These are phyloP conservation scores for Cladobotryum mycophilum DNA, from an alignment of 2,329 filamentous ascomycete genomes.

Conservation along the genomic window DNA sequence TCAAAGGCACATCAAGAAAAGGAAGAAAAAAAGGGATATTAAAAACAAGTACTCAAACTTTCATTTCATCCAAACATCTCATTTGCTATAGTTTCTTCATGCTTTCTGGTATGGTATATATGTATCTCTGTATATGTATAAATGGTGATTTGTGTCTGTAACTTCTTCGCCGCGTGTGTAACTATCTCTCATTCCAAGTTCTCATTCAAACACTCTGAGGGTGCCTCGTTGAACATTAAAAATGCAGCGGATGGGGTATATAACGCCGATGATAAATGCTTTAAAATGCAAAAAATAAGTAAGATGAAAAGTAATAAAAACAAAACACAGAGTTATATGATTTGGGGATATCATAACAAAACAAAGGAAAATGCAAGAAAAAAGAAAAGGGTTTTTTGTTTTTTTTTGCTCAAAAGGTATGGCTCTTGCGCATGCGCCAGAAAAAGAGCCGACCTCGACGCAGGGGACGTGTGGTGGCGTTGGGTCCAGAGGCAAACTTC, in stretches of 20 bases:
- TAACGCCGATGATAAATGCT: constrained; percentile 30
- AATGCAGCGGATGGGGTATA: constrained; percentile 23
- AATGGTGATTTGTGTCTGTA: too few relatives aligned
- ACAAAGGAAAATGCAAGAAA: not conserved
- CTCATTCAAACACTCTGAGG: not conserved
- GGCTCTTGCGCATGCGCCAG: constrained; percentile 24
- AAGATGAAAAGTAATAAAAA: not conserved
- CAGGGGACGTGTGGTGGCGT: constrained; percentile 10
- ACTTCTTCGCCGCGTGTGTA: too few relatives aligned
- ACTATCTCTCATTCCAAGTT: not conserved
- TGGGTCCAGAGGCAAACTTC: constrained; percentile 14
- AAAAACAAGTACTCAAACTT: too few relatives aligned
- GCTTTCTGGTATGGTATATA: too few relatives aligned
- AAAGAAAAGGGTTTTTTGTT: not conserved
- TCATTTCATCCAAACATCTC: too few relatives aligned
- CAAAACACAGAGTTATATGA: not conserved
- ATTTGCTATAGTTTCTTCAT: too few relatives aligned
- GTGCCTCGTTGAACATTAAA: not conserved
- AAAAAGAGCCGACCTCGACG: constrained; percentile 23
- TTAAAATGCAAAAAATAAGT: constrained; percentile 10
- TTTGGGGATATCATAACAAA: not conserved
- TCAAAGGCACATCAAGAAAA: too few relatives aligned
- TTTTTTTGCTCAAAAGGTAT: constrained; percentile 3
- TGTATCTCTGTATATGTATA: too few relatives aligned
- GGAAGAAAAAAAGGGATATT: too few relatives aligned